phyloP scores from a whole-genome alignment of 202 grass and related monocot genomes.

The Digitaria exilis region DNA sequence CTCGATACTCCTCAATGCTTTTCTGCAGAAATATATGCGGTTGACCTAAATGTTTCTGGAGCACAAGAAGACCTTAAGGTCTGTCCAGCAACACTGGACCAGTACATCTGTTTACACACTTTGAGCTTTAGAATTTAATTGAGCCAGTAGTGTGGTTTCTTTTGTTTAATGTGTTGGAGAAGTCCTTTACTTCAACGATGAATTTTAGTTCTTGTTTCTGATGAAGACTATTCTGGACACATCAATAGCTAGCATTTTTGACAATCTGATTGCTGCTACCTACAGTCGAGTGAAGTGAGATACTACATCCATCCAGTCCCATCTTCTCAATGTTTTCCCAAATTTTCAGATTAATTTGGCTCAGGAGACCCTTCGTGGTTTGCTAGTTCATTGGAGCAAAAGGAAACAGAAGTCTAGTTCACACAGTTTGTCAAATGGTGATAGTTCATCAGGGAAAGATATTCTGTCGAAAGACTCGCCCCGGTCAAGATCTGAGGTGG shows the following conservation, averaged over 20 bases:
- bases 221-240: conserved; percentile 28
- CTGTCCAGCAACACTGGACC: conserved; percentile 1
- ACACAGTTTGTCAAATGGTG: conserved; percentile 64
- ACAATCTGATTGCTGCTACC: conserved; percentile 29
- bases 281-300: background rate
- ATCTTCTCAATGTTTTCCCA: conserved; percentile 35
- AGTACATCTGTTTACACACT: conserved; percentile 17
- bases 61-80: conserved; percentile 95
- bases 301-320: background rate
- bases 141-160: conserved; percentile 1
- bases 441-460: conserved; percentile 63
- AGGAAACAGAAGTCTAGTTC: conserved; percentile 63
- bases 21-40: conserved; percentile 93
- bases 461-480: conserved; percentile 52
- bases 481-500: conserved; percentile 71
- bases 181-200: conserved; percentile 6
- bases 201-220: background rate
- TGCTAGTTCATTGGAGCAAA: conserved; percentile 79
- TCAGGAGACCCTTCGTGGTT: conserved; percentile 91
- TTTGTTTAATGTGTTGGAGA: background rate
- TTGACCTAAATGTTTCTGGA: conserved; percentile 78
- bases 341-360: conserved; percentile 92
- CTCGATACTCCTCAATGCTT: conserved; percentile 97
- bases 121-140: conserved; percentile 9
- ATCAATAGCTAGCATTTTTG: background rate